Evolutionary conservation across 192 early-diverging fungal species (phyloP).

Genomic region (Gonapodya prolifera): DNA sequence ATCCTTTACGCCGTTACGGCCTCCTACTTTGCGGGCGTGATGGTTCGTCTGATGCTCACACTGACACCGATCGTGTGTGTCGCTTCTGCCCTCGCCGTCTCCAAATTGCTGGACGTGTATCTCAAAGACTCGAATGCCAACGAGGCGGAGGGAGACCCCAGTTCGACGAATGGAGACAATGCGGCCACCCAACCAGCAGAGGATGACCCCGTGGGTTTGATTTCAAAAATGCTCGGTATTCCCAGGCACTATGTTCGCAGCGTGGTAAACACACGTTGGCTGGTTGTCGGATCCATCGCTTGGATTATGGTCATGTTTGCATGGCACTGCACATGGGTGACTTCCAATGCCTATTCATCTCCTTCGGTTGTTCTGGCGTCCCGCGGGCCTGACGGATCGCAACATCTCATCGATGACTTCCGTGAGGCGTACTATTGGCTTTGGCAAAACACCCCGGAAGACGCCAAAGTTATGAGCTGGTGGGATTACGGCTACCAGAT

Average conservation of each 20-base stretch:
- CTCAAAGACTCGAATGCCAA: slow-evolving; percentile 26
- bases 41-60: slow-evolving; percentile 98
- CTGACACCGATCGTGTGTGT: slow-evolving; percentile 97
- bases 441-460: slow-evolving; percentile 82
- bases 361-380: slow-evolving; percentile 97
- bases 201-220: background rate
- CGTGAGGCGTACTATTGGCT: slow-evolving; percentile 99
- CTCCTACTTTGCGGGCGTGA: slow-evolving; percentile 98
- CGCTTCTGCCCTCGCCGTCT: slow-evolving; percentile 77
- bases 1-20: slow-evolving; percentile 96
- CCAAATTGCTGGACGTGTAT: slow-evolving; percentile 77
- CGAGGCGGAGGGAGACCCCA: slow-evolving; percentile 7
- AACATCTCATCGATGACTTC: slow-evolving; percentile 98
- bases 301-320: slow-evolving; percentile 77
- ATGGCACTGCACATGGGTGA: slow-evolving; percentile 98
- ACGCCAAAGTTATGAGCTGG: slow-evolving; percentile 96
- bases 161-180: background rate
- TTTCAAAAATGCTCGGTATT: background rate
- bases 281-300: slow-evolving; percentile 43
- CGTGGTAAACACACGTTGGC: background rate
- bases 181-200: background rate
- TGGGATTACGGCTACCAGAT: slow-evolving; percentile 99
- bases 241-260: background rate
- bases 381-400: slow-evolving; percentile 72
- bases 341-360: slow-evolving; percentile 93